These are phyloP conservation scores for Floccularia luteovirens DNA, from an alignment of 768 basidiomycete genomes.

Conservation along the genomic window DNA sequence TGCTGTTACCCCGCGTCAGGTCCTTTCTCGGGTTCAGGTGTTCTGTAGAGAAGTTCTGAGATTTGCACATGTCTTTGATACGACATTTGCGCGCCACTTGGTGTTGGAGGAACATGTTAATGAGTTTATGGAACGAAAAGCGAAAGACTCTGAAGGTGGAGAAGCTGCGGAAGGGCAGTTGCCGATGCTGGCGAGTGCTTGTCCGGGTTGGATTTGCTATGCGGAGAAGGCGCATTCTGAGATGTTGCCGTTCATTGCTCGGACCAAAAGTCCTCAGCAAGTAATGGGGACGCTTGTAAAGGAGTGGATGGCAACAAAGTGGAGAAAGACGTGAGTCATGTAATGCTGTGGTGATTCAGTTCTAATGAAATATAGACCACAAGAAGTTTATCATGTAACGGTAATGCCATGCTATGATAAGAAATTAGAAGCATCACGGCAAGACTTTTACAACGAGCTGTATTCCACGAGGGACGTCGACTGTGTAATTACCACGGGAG, in stretches of 20 bases:
- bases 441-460: slow-evolving; percentile 81
- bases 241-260: slow-evolving; percentile 85
- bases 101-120: slow-evolving; percentile 72
- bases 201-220: slow-evolving; percentile 99
- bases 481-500: slow-evolving; percentile 95
- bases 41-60: slow-evolving; percentile 67
- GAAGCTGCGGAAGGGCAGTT: slow-evolving; percentile 29
- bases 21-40: slow-evolving; percentile 63
- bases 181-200: slow-evolving; percentile 93
- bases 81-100: slow-evolving; percentile 88
- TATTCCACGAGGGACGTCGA: slow-evolving; percentile 91
- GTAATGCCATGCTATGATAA: slow-evolving; percentile 99
- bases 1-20: slow-evolving; percentile 35
- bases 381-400: slow-evolving; percentile 90
- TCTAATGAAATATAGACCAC: slow-evolving; percentile 46
- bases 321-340: slow-evolving; percentile 58
- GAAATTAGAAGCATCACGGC: slow-evolving; percentile 94
- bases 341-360: slow-evolving; percentile 1
- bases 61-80: slow-evolving; percentile 84
- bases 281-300: slow-evolving; percentile 93
- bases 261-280: slow-evolving; percentile 89
- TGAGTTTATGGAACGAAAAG: slow-evolving; percentile 74
- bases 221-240: slow-evolving; percentile 96
- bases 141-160: slow-evolving; percentile 13
- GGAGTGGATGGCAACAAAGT: slow-evolving; percentile 66